Conservation (phyloP, 768 basidiomycete genomes). For the Pleurotus tuber-regium region DNA sequence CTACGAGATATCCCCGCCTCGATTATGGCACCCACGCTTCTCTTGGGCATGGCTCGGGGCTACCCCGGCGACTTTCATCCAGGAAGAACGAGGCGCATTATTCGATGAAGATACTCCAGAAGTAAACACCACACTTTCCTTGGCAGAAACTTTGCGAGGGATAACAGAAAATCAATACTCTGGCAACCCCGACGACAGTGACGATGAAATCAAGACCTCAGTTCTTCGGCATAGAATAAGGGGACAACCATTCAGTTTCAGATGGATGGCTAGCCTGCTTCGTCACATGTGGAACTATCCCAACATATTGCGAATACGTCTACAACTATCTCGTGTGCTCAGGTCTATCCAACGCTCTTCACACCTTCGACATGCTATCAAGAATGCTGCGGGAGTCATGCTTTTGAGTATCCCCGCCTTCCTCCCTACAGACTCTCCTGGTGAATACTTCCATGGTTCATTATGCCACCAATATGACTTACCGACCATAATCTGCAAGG, state of each 20-base stretch:
- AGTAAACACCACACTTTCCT: conserved; percentile 21
- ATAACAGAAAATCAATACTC: conserved; percentile 25
- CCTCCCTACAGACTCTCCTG: conserved; percentile 29
- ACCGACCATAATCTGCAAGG: conserved; percentile 21
- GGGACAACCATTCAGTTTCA: conserved; percentile 11
- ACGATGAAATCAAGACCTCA: background rate
- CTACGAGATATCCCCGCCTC: conserved; percentile 28
- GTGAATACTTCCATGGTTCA: conserved; percentile 18
- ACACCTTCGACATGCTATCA: conserved; percentile 43
- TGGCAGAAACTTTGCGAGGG: conserved; percentile 29
- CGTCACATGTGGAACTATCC: conserved; percentile 23
- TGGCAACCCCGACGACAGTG: conserved; percentile 6
- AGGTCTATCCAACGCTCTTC: conserved; percentile 34
- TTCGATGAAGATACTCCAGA: conserved; percentile 18
- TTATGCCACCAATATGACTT: too few species aligned
- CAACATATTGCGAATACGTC: conserved; percentile 23
- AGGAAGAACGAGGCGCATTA: conserved; percentile 17
- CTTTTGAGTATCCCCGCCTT: conserved; percentile 42
- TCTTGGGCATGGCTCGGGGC: conserved; percentile 42
- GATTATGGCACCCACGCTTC: conserved; percentile 39
- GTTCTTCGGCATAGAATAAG: background rate
- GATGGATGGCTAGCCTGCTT: conserved; percentile 13
- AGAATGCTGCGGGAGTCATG: conserved; percentile 43
- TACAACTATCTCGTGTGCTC: conserved; percentile 29
- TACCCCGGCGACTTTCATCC: conserved; percentile 24